phyloP scores from a whole-genome alignment of 2,329 filamentous ascomycete species.

The Xylariales sp. region DNA sequence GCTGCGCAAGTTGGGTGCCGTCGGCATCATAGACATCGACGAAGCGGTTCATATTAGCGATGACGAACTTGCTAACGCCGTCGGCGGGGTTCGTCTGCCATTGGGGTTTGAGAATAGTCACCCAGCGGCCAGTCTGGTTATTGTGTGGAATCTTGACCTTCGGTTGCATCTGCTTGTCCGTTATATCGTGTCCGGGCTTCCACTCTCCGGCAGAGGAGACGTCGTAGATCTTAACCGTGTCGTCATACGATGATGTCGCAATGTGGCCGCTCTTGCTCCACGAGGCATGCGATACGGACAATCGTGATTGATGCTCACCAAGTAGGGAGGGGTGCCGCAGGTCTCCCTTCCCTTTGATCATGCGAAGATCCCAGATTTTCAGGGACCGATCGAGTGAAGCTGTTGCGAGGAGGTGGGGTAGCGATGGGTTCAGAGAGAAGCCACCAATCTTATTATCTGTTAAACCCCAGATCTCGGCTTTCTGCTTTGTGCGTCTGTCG shows the following conservation, averaged over 20 bases:
- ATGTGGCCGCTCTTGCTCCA: constrained; percentile 88
- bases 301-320: constrained; percentile 81
- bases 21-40: constrained; percentile 88
- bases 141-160: constrained; percentile 81
- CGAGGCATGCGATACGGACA: constrained; percentile 92
- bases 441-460: constrained; percentile 96
- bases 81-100: constrained; percentile 87
- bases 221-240: constrained; percentile 92
- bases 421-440: constrained; percentile 83
- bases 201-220: constrained; percentile 72
- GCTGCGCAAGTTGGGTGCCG: constrained; percentile 88
- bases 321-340: constrained; percentile 74
- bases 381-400: constrained; percentile 90
- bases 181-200: constrained; percentile 68
- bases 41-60: constrained; percentile 98
- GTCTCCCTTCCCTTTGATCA: constrained; percentile 72
- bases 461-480: constrained; percentile 77
- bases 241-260: constrained; percentile 93
- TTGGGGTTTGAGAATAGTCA: constrained; percentile 83
- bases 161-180: constrained; percentile 74
- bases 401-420: constrained; percentile 86
- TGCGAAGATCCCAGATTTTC: constrained; percentile 89
- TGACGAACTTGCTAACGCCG: constrained; percentile 85
- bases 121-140: constrained; percentile 95
- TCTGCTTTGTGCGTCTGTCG: constrained; percentile 73